phyloP scores from a whole-genome alignment of 2,329 filamentous ascomycete species.

The Aspergillus puulaauensis region DNA sequence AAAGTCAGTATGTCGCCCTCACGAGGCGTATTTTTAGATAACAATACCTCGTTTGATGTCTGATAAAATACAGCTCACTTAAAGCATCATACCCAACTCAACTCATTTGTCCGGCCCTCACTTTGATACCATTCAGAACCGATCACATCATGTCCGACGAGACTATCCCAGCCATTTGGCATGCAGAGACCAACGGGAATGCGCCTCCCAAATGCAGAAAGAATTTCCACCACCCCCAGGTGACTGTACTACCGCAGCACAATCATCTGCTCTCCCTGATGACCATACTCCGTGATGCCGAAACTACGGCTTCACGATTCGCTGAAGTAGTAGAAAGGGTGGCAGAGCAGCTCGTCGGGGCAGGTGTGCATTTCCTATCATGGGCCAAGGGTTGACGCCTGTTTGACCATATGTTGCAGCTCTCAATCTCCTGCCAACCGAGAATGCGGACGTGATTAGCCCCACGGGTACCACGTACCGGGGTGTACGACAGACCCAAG shows the following conservation, averaged over 20 bases:
- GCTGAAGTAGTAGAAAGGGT: conserved; percentile 14
- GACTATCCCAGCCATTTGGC: no score
- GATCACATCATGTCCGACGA: no score
- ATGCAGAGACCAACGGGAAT: no score
- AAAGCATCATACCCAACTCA: no score
- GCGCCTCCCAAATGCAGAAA: no score
- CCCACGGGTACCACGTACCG: conserved; percentile 13
- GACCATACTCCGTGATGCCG: conserved; percentile 18
- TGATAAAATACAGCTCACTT: no score
- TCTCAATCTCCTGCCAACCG: conserved; percentile 17
- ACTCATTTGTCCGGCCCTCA: no score
- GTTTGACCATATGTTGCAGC: conserved; percentile 8
- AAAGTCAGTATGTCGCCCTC: no score
- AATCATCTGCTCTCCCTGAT: conserved; percentile 13
- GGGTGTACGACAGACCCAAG: conserved; percentile 14
- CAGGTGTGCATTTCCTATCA: conserved; percentile 4
- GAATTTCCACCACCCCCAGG: neutral
- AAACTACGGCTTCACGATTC: conserved; percentile 11
- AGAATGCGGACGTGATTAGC: conserved; percentile 10
- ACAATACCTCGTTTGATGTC: no score
- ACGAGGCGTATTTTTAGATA: no score
- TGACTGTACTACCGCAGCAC: conserved; percentile 14
- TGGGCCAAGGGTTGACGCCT: neutral
- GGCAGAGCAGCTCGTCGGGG: conserved; percentile 9
- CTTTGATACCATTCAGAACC: no score